A percentile compares a stretch with the other conserved stretches of the same genome.
These are phyloP conservation scores for Silene noctiflora DNA, from an alignment of 179 eudicot species.

Conservation along the genomic window DNA sequence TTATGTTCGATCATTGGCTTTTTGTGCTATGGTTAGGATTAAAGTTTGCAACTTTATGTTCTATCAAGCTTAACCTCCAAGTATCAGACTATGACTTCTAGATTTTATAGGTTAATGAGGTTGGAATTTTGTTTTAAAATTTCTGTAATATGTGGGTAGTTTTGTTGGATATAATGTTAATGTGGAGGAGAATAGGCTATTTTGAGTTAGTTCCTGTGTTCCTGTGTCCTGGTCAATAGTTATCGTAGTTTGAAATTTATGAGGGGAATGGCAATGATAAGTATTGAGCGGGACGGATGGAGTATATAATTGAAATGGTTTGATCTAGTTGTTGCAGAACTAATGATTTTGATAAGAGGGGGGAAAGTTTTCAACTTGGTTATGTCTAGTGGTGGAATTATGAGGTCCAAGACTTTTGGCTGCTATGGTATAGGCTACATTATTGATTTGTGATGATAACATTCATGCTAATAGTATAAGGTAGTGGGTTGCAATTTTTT, in stretches of 20 bases:
- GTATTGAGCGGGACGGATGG: no score
- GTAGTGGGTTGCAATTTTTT: background rate
- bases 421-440: background rate
- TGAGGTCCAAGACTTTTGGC: background rate
- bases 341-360: background rate
- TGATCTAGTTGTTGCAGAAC: background rate
- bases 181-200: background rate
- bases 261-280: no score
- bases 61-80: no score
- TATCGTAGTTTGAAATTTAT: no score
- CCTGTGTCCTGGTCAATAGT: no score
- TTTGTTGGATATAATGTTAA: background rate
- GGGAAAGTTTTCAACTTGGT: background rate
- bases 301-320: background rate
- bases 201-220: no score
- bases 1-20: background rate
- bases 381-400: background rate
- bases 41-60: background rate
- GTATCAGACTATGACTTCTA: no score
- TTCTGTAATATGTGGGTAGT: background rate
- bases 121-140: background rate
- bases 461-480: background rate
- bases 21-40: background rate
- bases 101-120: background rate
- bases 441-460: slow-evolving; percentile 10